Base-by-base conservation (phyloP, 2,329 filamentous ascomycete genomes). In the Stagonosporopsis cucurbitacearum region DNA sequence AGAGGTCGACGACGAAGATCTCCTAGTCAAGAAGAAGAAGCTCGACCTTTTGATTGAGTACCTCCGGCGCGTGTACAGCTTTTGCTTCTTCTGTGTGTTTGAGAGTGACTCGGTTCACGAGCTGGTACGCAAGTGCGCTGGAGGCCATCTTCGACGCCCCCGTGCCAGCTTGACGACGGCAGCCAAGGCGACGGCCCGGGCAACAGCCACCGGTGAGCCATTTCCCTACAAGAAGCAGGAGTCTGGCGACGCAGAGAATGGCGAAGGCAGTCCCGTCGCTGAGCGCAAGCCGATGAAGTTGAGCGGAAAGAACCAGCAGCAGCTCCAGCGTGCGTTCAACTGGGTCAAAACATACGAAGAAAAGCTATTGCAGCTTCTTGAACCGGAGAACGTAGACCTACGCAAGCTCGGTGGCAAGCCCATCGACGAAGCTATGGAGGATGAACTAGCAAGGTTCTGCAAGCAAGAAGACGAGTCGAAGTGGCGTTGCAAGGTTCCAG, bases 331-430 rank as follows among this genome's bases (percentile, higher is more conserved):
- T 54, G 95, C 95, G 0, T 98, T 92, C 79, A 99, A 98, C 71
- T 99, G 96, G 95, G 96, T 99, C 57, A 96, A 90, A 80, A 98
- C 95, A 0, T 99, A 96, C 69, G 95, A 99, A 73, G 95, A 99
- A 71, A 99, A 99, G 79, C 84, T 99, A 47, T 81, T 91, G 72
- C 93, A 97, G 74, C 90, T 98, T 42, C 82, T 99, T 13, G 94
- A 98, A 64, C 95, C 95, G 0, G 91, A 95, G 50, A 87, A 88
- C 45, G 90, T 90, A 22, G 92, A 98, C 70, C 81, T 98, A 37
- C 88, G 88, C 74, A 98, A 97, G 78, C 84, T 98, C 23, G 95
- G 96, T 45, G 95, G 95, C 17, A 93, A 92, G 72, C 86, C 90
- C 1, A 80, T 92, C 0, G 92, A 97, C 4, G 92, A 97, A 62